Percentiles rank a stretch among this genome's conserved stretches.
Conservation (phyloP, 73 alveolate genomes). For the Effrenium voratum region DNA sequence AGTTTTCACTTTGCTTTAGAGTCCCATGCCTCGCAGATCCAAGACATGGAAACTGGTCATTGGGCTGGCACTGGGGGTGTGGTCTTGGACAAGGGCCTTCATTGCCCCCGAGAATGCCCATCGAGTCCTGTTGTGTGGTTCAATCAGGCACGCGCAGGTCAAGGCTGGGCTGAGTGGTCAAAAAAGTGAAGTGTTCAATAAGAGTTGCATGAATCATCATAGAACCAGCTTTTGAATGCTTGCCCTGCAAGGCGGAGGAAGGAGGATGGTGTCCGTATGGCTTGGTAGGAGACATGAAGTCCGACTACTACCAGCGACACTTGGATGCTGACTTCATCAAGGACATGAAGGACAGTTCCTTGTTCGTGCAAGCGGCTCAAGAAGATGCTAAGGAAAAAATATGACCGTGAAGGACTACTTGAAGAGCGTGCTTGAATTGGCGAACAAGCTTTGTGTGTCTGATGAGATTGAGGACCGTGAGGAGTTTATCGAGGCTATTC, state of each 20-base stretch:
- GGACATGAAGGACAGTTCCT: not conserved
- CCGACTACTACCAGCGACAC: slow-evolving; percentile 16
- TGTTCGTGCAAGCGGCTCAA: not conserved
- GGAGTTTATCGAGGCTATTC: not conserved
- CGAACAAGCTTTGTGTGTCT: not conserved
- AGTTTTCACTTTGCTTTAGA: too few species aligned
- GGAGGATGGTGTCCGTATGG: too few species aligned
- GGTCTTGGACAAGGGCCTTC: too few species aligned
- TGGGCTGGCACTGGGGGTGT: too few species aligned
- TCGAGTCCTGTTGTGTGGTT: not conserved
- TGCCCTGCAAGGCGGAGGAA: slow-evolving; percentile 18
- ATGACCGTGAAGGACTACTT: not conserved
- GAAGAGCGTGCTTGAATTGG: not conserved
- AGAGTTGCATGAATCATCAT: not conserved
- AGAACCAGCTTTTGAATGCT: not conserved
- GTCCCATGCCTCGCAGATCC: too few species aligned
- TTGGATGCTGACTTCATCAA: slow-evolving; percentile 7
- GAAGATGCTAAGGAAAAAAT: not conserved
- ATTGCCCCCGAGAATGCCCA: not conserved
- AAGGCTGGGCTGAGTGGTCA: not conserved
- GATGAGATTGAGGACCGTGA: slow-evolving; percentile 15
- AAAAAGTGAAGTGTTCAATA: not conserved
- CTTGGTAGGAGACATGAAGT: slow-evolving; percentile 14
- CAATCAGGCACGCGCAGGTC: too few species aligned
- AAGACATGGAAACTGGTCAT: too few species aligned